Percentiles rank a stretch among this genome's conserved stretches.
phyloP scores from a whole-genome alignment of 257 asterid genomes.

The Solanum virginianum region DNA sequence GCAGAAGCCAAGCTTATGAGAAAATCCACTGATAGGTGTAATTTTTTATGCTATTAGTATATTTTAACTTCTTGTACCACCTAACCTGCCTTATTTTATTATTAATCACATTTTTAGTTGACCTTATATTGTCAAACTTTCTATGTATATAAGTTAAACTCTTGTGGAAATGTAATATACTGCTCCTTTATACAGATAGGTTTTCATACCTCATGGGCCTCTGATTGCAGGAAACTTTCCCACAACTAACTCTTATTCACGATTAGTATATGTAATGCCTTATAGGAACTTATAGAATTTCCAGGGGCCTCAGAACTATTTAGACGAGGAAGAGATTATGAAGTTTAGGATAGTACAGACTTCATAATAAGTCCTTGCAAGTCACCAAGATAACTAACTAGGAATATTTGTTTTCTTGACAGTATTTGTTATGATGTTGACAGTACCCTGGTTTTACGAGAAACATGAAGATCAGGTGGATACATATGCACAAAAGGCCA shows the following conservation, averaged over 20 bases:
- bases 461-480: constrained; percentile 83
- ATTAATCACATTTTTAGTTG: not conserved
- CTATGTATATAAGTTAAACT: not conserved
- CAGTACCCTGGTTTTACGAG: constrained; percentile 76
- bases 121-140: not conserved
- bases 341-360: not conserved
- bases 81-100: not conserved
- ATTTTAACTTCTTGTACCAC: not conserved
- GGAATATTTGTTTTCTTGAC: not conserved
- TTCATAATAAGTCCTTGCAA: not conserved
- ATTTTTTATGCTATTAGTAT: not conserved
- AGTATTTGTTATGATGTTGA: constrained; percentile 54
- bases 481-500: constrained; percentile 65
- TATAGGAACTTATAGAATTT: not conserved
- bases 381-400: not conserved
- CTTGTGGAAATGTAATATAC: not conserved
- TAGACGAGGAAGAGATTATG: not conserved
- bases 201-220: not conserved
- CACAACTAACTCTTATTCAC: not conserved
- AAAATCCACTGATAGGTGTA: not conserved
- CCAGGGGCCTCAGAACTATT: not conserved
- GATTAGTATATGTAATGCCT: not conserved
- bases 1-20: not conserved
- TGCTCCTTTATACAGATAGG: not conserved
- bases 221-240: not conserved